Evolutionary conservation across 345 rosid species (phyloP).

Genomic region (Rhizophora mangle): DNA sequence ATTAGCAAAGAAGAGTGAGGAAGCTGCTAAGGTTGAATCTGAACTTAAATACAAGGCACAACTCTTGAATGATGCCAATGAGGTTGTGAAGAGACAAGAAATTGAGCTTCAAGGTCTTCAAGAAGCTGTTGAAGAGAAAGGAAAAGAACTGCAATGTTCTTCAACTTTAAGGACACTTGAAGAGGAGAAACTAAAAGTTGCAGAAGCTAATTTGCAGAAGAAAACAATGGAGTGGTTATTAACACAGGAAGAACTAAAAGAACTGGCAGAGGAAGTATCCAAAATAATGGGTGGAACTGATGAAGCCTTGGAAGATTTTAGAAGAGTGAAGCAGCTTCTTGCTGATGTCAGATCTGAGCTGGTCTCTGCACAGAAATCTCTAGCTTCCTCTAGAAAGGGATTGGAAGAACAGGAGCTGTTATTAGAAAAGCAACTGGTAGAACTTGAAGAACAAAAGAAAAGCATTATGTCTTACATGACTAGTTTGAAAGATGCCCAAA

Average conservation of each 20-base stretch:
- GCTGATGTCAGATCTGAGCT: slow-evolving; percentile 66
- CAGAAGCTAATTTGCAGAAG: slow-evolving; percentile 57
- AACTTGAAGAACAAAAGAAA: slow-evolving; percentile 65
- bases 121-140: slow-evolving; percentile 48
- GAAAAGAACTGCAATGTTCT: slow-evolving; percentile 59
- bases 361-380: slow-evolving; percentile 63
- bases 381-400: slow-evolving; percentile 54
- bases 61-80: slow-evolving; percentile 58
- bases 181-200: slow-evolving; percentile 57
- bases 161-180: slow-evolving; percentile 43
- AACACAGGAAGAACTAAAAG: slow-evolving; percentile 59
- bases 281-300: slow-evolving; percentile 44
- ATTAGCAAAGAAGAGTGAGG: slow-evolving; percentile 45
- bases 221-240: slow-evolving; percentile 70
- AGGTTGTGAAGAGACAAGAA: slow-evolving; percentile 61
- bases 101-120: slow-evolving; percentile 53
- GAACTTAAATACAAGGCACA: slow-evolving; percentile 52
- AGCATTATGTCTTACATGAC: slow-evolving; percentile 54
- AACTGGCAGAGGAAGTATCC: slow-evolving; percentile 41
- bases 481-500: slow-evolving; percentile 60
- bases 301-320: slow-evolving; percentile 55
- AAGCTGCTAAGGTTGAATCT: slow-evolving; percentile 34
- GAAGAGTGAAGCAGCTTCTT: slow-evolving; percentile 68
- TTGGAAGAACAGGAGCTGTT: slow-evolving; percentile 59
- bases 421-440: slow-evolving; percentile 45